Evolutionary conservation across 75 land plant genomes (phyloP).

Genomic region (Sequoia sempervirens): DNA sequence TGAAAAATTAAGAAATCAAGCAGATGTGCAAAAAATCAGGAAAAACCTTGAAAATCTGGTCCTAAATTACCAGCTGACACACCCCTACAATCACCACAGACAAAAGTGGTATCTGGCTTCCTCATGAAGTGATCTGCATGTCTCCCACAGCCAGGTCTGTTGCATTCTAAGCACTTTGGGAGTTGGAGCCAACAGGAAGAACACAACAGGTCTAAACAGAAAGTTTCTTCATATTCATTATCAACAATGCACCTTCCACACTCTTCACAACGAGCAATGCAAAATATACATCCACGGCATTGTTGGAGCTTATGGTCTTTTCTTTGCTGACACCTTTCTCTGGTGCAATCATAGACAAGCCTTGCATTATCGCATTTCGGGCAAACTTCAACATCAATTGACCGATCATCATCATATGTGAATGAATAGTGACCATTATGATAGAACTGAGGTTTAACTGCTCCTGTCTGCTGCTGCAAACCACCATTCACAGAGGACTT

Average conservation of each 20-base stretch:
- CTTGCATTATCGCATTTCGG: conserved; percentile 58
- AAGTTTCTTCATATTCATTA: conserved; percentile 68
- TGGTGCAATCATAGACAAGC: conserved; percentile 77
- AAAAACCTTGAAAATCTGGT: neutral
- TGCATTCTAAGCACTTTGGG: conserved; percentile 46
- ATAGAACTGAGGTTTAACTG: conserved; percentile 52
- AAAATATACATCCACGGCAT: conserved; percentile 72
- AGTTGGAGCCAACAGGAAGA: conserved; percentile 47
- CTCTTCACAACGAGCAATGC: conserved; percentile 68
- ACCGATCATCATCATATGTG: conserved; percentile 46
- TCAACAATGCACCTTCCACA: conserved; percentile 78
- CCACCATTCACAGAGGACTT: conserved; percentile 29
- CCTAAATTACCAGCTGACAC: conserved; percentile 4
- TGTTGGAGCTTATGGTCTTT: conserved; percentile 17
- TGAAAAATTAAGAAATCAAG: neutral
- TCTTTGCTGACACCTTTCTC: conserved; percentile 43
- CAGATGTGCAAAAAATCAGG: neutral
- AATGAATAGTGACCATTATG: conserved; percentile 25
- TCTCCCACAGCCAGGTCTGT: conserved; percentile 43
- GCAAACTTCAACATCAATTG: conserved; percentile 73
- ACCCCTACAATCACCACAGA: conserved; percentile 16
- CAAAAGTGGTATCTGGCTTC: conserved; percentile 10
- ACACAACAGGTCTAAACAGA: conserved; percentile 61
- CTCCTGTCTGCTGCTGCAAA: neutral
- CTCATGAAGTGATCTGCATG: conserved; percentile 18